Evolutionary conservation across 2,329 filamentous ascomycete genomes (phyloP), one percentile per base, ranked within the genome.

Genomic region (Diplocarpon rosae): DNA sequence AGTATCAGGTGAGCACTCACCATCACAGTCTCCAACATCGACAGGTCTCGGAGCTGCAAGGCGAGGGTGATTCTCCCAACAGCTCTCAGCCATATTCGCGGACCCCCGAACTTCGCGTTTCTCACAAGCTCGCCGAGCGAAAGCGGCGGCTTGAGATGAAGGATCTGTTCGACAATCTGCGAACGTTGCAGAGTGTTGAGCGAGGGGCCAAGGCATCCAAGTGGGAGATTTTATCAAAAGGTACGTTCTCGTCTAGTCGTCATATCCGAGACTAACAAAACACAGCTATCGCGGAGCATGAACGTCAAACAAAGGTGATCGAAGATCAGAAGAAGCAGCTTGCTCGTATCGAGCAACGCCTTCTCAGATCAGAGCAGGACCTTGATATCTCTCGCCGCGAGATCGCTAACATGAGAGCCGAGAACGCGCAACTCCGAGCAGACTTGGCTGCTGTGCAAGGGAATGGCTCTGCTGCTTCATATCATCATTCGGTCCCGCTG

Each of bases 121-220:
- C 84, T 59, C 85, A 92, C 65, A 92, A 92, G 63, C 73, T 92
- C 45, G 85, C 85, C 0, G 85, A 92, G 64, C 73, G 85, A 31
- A 92, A 92, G 66, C 75, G 85, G 32, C 71, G 85, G 49, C 89
- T 85, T 8, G 85, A 92, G 61, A 92, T 92, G 85, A 92, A 92
- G 66, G 81, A 85, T 57, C 66, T 92, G 0, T 92, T 92, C 58
- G 85, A 92, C 53, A 81, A 86, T 55, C 67, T 92, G 8, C 77
- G 86, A 53, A 80, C 84, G 53, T 69, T 87, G 31, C 83, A 87
- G 54, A 49, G 42, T 27, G 46, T 48, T 16, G 85, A 86, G 56
- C 77, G 85, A 13, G 85, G 85, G 1, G 83, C 82, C 17, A 93
- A 92, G 62, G 85, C 85, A 0, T 89, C 84, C 54, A 93, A 93